phyloP scores from a whole-genome alignment of 139 green algal genomes.

The Chlorella sp. region DNA sequence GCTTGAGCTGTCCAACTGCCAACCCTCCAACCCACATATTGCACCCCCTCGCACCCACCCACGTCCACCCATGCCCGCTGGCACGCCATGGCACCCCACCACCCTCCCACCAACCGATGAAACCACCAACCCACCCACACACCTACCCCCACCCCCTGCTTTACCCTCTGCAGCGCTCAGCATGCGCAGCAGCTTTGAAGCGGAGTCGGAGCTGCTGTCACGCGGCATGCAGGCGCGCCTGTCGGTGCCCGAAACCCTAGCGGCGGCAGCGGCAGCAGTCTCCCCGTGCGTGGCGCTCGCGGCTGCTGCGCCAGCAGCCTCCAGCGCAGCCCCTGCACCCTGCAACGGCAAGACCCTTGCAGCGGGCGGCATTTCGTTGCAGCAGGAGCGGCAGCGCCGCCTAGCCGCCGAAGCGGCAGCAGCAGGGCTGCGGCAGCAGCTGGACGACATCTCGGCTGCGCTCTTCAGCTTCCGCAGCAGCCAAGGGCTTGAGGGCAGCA shows the following conservation, averaged over 20 bases:
- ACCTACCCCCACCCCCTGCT: not conserved
- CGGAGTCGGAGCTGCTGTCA: not conserved
- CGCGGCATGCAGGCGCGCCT: not conserved
- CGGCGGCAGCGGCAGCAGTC: not conserved
- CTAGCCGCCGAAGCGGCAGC: not conserved
- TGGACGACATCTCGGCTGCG: slow-evolving; percentile 5
- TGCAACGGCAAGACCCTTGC: not conserved
- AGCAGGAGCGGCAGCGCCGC: slow-evolving; percentile 15
- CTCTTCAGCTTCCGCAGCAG: slow-evolving; percentile 9
- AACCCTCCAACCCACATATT: too few relatives aligned
- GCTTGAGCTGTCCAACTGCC: too few relatives aligned
- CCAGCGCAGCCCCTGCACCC: not conserved
- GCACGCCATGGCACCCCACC: too few relatives aligned
- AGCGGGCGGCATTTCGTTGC: not conserved
- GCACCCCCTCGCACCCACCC: too few relatives aligned
- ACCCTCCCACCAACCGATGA: too few relatives aligned
- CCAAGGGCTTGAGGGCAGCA: not conserved
- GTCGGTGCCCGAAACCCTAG: not conserved
- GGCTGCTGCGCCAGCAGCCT: too few relatives aligned
- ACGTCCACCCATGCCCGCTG: too few relatives aligned
- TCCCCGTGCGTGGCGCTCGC: too few relatives aligned
- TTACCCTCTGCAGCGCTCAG: not conserved
- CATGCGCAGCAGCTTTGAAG: slow-evolving; percentile 10
- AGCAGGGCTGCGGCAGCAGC: not conserved
- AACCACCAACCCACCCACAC: too few relatives aligned